phyloP scores from a whole-genome alignment of 768 basidiomycete genomes.

The Phylloporus scabripes region DNA sequence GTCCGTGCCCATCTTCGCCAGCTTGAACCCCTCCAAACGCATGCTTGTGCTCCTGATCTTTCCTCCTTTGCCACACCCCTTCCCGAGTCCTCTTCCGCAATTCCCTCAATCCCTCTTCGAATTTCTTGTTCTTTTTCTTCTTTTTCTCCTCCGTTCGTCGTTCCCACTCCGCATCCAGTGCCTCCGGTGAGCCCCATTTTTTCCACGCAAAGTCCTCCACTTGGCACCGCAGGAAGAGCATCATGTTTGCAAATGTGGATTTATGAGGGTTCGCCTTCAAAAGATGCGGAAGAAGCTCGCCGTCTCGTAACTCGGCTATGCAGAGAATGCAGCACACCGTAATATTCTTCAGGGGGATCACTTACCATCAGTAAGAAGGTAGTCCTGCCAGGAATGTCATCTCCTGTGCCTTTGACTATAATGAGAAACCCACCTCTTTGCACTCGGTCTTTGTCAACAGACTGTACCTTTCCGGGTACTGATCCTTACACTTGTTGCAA shows the following conservation, averaged over 20 bases:
- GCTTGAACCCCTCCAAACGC: conserved; percentile 60
- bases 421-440: conserved; percentile 61
- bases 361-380: conserved; percentile 88
- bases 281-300: conserved; percentile 87
- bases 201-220: conserved; percentile 96
- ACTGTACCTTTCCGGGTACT: conserved; percentile 87
- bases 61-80: conserved; percentile 82
- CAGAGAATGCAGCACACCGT: background rate
- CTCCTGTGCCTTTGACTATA: background rate
- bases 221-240: conserved; percentile 91
- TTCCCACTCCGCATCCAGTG: conserved; percentile 83
- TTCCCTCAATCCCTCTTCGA: conserved; percentile 84
- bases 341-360: conserved; percentile 5
- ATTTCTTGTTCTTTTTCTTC: conserved; percentile 89
- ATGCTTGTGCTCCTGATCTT: conserved; percentile 87
- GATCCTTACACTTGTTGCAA: conserved; percentile 87
- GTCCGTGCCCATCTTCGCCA: conserved; percentile 47
- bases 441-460: conserved; percentile 98
- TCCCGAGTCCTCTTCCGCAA: conserved; percentile 81
- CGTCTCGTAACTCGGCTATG: conserved; percentile 88
- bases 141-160: conserved; percentile 75
- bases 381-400: conserved; percentile 53
- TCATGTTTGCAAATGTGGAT: conserved; percentile 97
- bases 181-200: conserved; percentile 96
- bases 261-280: conserved; percentile 94